Base-by-base conservation (phyloP, 1,139 yeast genomes). In the Wickerhamomyces sp. region DNA sequence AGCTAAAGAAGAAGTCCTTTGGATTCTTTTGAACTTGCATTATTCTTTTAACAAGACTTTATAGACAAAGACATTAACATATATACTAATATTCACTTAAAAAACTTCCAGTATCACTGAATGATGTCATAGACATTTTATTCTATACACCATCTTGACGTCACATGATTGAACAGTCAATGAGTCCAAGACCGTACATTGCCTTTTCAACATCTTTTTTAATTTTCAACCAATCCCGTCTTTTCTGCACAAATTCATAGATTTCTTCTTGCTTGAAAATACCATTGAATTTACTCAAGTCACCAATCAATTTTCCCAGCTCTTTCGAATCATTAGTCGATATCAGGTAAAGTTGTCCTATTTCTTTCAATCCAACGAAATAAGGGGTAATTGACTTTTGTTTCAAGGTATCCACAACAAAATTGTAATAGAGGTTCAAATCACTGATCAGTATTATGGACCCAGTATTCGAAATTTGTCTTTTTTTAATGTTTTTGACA, bases 241-340 rank as follows among this genome's bases (percentile, higher is more conserved):
- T 69, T 45, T 95, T 69, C 53, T 86, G 92, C 4, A 89, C 95
- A 65, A 90, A 86, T 55, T 89, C 96, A 55, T 87, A 85, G 21
- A 92, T 83, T 52, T 92, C 98, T 52, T 92, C 98, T 37, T 95
- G 96, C 30, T 82, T 78, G 58, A 92, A 83, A 7, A 90, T 79
- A 2, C 97, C 97, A 49, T 89, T 84, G 60, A 89, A 92, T 53
- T 92, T 77, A 38, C 86, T 79, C 52, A 88, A 70, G 59, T 89
- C 96, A 48, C 94, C 78, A 33, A 90, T 81, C 48, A 92, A 72
- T 44, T 78, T 78, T 0, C 96, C 98, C 20, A 92, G 71, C 21
- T 92, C 89, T 56, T 83, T 86, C 0, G 96, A 84, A 42, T 74
- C 77, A 15, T 80, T 79, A 9, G 78, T 76, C 35, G 88, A 84